phyloP scores from a whole-genome alignment of 495 filamentous ascomycete species.

The Staphylotrichum tortipilum region DNA sequence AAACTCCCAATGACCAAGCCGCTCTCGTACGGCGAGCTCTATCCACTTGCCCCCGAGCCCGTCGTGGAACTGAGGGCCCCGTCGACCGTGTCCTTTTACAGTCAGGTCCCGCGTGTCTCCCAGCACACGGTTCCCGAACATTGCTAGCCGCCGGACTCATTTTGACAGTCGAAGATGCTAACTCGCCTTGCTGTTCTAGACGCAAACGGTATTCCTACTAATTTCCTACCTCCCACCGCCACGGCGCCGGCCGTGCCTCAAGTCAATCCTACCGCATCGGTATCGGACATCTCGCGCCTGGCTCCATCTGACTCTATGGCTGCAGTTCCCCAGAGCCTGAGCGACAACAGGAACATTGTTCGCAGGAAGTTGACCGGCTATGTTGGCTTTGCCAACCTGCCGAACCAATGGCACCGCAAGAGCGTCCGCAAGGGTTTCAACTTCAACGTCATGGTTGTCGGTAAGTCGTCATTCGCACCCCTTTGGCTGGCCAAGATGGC shows the following conservation, averaged over 20 bases:
- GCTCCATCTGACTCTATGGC: slow-evolving; percentile 76
- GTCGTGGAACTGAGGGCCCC: slow-evolving; percentile 1
- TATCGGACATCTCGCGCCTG: slow-evolving; percentile 38
- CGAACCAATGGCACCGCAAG: slow-evolving; percentile 99
- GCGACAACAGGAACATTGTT: slow-evolving; percentile 93
- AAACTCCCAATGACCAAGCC: slow-evolving; percentile 37
- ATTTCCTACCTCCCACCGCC: slow-evolving; percentile 18
- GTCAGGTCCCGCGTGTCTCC: slow-evolving; percentile 31
- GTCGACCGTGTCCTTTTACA: slow-evolving; percentile 12
- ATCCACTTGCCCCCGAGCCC: slow-evolving; percentile 21
- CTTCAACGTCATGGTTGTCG: slow-evolving; percentile 99
- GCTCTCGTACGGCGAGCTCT: slow-evolving; percentile 41
- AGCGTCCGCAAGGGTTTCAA: slow-evolving; percentile 99
- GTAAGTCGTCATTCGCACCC: slow-evolving; percentile 58
- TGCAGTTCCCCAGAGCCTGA: slow-evolving; percentile 63
- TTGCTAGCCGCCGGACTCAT: not conserved
- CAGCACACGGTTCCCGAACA: slow-evolving; percentile 12
- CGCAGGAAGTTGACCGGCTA: slow-evolving; percentile 97
- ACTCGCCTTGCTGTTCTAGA: slow-evolving; percentile 28
- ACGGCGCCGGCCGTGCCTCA: slow-evolving; percentile 33
- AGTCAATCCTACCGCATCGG: slow-evolving; percentile 46
- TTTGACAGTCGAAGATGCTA: slow-evolving; percentile 13
- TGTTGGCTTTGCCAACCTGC: slow-evolving; percentile 96
- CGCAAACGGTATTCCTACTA: slow-evolving; percentile 39
- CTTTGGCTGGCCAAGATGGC: not conserved